These are phyloP conservation scores for Hyphopichia khmerensis DNA, from an alignment of 1,139 yeast genomes.

Conservation along the genomic window DNA sequence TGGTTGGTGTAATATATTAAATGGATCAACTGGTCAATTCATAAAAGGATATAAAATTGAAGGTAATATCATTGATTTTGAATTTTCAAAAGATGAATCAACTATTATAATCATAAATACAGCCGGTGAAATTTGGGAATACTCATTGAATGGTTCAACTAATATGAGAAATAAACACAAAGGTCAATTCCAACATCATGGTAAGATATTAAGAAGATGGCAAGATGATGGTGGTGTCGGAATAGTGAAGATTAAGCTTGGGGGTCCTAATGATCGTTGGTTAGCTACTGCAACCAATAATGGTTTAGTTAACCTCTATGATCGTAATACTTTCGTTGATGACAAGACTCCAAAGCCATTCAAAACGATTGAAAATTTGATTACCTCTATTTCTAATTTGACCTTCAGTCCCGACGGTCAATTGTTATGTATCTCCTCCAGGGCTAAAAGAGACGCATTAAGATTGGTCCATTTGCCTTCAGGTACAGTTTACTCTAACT, in stretches of 20 bases:
- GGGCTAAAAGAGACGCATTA: conserved; percentile 84
- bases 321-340: conserved; percentile 37
- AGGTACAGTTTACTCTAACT: conserved; percentile 82
- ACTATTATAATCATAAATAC: conserved; percentile 64
- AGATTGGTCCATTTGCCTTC: conserved; percentile 86
- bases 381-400: conserved; percentile 75
- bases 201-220: conserved; percentile 66
- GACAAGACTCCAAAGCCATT: conserved; percentile 42
- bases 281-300: conserved; percentile 84
- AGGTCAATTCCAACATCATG: conserved; percentile 10
- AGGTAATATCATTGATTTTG: conserved; percentile 79
- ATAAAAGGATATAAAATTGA: conserved; percentile 83
- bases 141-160: conserved; percentile 42
- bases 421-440: conserved; percentile 77
- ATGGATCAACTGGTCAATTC: conserved; percentile 82
- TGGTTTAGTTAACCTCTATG: conserved; percentile 90
- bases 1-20: conserved; percentile 87
- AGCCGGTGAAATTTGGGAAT: conserved; percentile 93
- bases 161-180: conserved; percentile 4
- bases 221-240: conserved; percentile 85
- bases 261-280: conserved; percentile 79
- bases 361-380: conserved; percentile 71
- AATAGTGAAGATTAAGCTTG: conserved; percentile 73
- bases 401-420: conserved; percentile 89
- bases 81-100: conserved; percentile 58